These are phyloP conservation scores for Monosporascus ibericus DNA, from an alignment of 2,329 filamentous ascomycete species.

Conservation along the genomic window DNA sequence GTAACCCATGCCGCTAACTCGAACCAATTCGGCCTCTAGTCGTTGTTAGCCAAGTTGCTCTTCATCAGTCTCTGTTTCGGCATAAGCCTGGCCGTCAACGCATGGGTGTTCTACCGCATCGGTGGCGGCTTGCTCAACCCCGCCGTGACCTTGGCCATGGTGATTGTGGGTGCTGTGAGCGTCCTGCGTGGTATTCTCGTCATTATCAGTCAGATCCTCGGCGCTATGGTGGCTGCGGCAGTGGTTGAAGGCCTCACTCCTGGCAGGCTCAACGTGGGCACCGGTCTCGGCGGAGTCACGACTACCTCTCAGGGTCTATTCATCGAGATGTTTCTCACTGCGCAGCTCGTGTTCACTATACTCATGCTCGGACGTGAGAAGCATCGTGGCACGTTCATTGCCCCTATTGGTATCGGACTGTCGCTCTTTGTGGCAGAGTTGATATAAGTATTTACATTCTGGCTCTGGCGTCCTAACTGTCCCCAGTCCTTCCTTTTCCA, in stretches of 20 bases:
- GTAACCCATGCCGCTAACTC: conserved; percentile 26
- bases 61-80: conserved; percentile 31
- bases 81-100: conserved; percentile 32
- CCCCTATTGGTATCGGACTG: conserved; percentile 57
- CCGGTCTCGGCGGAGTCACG: conserved; percentile 37
- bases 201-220: conserved; percentile 11
- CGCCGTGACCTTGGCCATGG: conserved; percentile 14
- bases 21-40: conserved; percentile 11
- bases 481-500: neutral
- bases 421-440: conserved; percentile 44
- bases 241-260: conserved; percentile 37
- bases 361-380: conserved; percentile 58
- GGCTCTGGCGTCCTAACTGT: no score
- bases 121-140: conserved; percentile 20
- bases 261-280: conserved; percentile 38
- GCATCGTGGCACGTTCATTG: conserved; percentile 56
- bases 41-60: conserved; percentile 21
- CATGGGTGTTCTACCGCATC: conserved; percentile 34
- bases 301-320: conserved; percentile 44
- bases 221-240: conserved; percentile 22
- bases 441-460: neutral
- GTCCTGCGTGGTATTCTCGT: conserved; percentile 5
- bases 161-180: conserved; percentile 7
- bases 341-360: conserved; percentile 47
- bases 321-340: conserved; percentile 50